Evolutionary conservation across 164 flowering plant species (phyloP), one percentile per base, ranked within the genome.

Genomic region (Vitis vinifera): DNA sequence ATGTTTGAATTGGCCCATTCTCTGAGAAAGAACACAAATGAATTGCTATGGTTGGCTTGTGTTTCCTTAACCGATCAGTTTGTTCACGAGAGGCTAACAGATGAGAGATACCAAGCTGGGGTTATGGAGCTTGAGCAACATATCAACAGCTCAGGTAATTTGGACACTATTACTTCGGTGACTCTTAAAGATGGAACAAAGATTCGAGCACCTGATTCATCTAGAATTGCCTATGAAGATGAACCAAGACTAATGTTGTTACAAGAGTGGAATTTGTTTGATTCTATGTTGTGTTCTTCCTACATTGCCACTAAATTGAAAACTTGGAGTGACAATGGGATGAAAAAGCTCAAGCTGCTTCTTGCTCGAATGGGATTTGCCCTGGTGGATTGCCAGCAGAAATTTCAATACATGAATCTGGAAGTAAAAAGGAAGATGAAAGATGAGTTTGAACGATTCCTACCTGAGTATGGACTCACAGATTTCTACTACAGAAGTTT

Each of bases 91-190:
- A 84, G 94, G 73, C 71, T 92, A 65, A 94, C 98, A 2, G 86
- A 89, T 68, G 99, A 94, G 81, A 85, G 99, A 76, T 94, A 92
- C 78, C 87, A 82, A 63, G 91, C 90, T 51, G 97, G 94, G 63
- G 97, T 91, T 0, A 90, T 88, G 93, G 99, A 94, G 86, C 94
- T 94, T 30, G 98, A 94, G 75, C 99, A 92, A 77, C 93, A 89
- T 65, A 88, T 94, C 16, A 94, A 90, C 68, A 87, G 91, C 70
- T 86, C 90, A 1, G 95, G 98, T 19, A 94, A 91, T 71, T 78
- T 94, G 76, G 97, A 88, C 59, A 87, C 87, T 2, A 73, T 88
- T n/a, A 90, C 92, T 62, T 83, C 89, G 0, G 91, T 94, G 67
- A 92, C 96, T 9, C 91, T 94, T 16, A 91, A 94, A 75, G 99